Base-by-base conservation (phyloP, 2,329 filamentous ascomycete genomes). In the Exophiala xenobiotica region DNA sequence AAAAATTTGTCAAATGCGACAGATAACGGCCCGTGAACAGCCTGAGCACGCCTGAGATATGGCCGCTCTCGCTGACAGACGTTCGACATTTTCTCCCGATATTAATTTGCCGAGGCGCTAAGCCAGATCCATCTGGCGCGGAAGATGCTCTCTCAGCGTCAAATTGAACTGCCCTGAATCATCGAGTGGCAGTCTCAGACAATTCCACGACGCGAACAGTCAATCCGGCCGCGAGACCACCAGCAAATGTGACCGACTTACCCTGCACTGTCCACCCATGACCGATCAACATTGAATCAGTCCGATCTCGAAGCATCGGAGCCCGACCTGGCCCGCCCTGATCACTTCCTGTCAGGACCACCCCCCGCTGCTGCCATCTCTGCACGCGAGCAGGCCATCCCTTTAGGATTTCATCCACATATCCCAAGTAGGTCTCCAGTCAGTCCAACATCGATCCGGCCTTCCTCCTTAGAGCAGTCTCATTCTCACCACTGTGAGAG, bases 311-410 rank as follows among this genome's bases (percentile, higher is more conserved):
- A 20, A 53, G 27, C 37, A 29, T 27, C 37, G 45, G 37, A 44
- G n/a, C 31, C 49, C 44, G n/a, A 53, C 22, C 33, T 43, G 40
- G 3, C 42, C 48, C 43, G 44, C 51, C 43, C 46, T 27, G 44
- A 41, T 26, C 29, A 29, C 42, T 46, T 44, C 33, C 43, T 12
- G 48, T 53, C 52, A 55, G 37, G n/a, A n/a, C n/a, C n/a, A 55
- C 46, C 48, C 57, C 53, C 52, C 44, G 38, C 46, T 46, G 29
- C 42, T 45, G 27, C 23, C 33, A 48, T 43, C 46, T 35, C 43
- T 50, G 51, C 52, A 58, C 55, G 52, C 54, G 55, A 60, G 57
- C 52, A 58, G 41, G 39, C 33, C 4, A 22, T 46, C 16, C 49
- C 43, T 20, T 45, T 5, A 22, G 16, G 26, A 23, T 40, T 31